phyloP scores from a whole-genome alignment of 768 basidiomycete species.

The Russula compacta region DNA sequence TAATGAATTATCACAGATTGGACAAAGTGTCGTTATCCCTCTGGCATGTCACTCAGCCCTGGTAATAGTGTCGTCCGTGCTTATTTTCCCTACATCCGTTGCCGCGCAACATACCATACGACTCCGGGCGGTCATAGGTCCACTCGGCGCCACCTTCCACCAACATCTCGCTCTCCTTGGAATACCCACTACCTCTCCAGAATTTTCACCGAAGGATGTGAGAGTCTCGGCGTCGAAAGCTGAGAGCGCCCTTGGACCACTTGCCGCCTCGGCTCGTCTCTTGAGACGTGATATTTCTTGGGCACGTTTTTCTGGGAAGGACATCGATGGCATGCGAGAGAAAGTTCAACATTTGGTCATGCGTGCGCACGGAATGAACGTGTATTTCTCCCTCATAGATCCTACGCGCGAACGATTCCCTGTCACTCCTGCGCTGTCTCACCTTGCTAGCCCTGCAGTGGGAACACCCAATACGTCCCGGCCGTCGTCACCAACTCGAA shows the following conservation, averaged over 20 bases:
- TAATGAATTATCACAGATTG: conserved; percentile 32
- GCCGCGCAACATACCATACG: conserved; percentile 48
- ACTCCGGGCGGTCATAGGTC: conserved; percentile 39
- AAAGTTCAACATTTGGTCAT: conserved; percentile 43
- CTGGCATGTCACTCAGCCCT: conserved; percentile 51
- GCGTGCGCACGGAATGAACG: conserved; percentile 50
- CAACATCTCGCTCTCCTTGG: conserved; percentile 41
- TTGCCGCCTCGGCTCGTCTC: conserved; percentile 44
- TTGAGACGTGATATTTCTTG: conserved; percentile 53
- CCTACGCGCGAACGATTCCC: conserved; percentile 47
- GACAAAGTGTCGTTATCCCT: conserved; percentile 45
- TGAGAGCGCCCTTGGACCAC: conserved; percentile 43
- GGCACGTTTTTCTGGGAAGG: conserved; percentile 47
- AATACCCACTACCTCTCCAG: conserved; percentile 32
- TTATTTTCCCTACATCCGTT: conserved; percentile 56
- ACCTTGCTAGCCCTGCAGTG: conserved; percentile 3
- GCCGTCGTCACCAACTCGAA: conserved; percentile 6
- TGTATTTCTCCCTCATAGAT: conserved; percentile 58
- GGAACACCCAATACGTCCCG: conserved; percentile 8
- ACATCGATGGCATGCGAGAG: conserved; percentile 44
- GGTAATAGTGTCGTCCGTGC: conserved; percentile 39
- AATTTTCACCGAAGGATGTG: conserved; percentile 33
- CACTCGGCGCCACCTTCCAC: conserved; percentile 37
- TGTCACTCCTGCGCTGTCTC: conserved; percentile 11
- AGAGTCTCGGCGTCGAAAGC: conserved; percentile 29